Evolutionary conservation across 345 rosid species (phyloP).

Genomic region (Gossypium bickii): DNA sequence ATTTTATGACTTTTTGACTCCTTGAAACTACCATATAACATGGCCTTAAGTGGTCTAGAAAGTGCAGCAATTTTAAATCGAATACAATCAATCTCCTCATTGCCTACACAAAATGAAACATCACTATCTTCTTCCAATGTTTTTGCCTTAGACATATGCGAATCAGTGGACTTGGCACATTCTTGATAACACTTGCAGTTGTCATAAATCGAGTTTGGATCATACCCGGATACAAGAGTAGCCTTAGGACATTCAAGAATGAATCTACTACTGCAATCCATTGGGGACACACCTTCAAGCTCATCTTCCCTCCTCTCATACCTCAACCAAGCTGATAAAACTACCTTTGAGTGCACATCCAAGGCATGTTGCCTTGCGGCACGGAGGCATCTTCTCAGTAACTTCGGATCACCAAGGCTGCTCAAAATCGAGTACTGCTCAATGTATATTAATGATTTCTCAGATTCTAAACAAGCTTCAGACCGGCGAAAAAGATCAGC

Average conservation of each 20-base stretch:
- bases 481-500: constrained; percentile 56
- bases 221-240: constrained; percentile 58
- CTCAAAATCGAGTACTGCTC: constrained; percentile 70
- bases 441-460: constrained; percentile 50
- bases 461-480: constrained; percentile 41
- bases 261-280: constrained; percentile 83
- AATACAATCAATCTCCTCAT: constrained; percentile 67
- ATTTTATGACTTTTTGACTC: constrained; percentile 68
- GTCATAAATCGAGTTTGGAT: constrained; percentile 61
- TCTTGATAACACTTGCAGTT: constrained; percentile 45
- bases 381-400: constrained; percentile 71
- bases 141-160: too few relatives aligned
- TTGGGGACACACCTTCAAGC: constrained; percentile 56
- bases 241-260: constrained; percentile 76
- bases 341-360: constrained; percentile 75
- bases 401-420: constrained; percentile 66
- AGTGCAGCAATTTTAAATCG: constrained; percentile 67
- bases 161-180: too few relatives aligned
- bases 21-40: constrained; percentile 69
- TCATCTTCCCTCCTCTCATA: constrained; percentile 95
- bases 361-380: constrained; percentile 70
- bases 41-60: constrained; percentile 64
- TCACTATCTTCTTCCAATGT: constrained; percentile 18
- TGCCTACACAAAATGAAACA: constrained; percentile 71
- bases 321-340: constrained; percentile 79